These are phyloP conservation scores for Cryptosporidium ryanae DNA, from an alignment of 169 alveolate genomes.

Conservation along the genomic window DNA sequence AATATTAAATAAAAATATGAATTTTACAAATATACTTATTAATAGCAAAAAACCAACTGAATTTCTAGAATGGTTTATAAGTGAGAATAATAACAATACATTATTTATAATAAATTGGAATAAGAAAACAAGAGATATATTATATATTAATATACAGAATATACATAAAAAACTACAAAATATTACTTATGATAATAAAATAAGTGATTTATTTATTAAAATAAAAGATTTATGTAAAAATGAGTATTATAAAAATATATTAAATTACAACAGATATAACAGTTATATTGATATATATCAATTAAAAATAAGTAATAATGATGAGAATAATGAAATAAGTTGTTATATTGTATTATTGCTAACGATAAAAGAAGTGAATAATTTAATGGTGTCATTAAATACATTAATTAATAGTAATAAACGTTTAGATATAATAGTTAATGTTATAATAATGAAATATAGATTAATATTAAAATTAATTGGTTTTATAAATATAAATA, in stretches of 20 bases:
- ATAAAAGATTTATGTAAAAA: background rate
- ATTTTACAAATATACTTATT: constrained; percentile 6
- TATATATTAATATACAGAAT: background rate
- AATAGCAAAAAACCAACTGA: constrained; percentile 35
- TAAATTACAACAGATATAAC: background rate
- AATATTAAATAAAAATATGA: background rate
- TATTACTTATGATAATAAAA: background rate
- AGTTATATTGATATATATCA: background rate
- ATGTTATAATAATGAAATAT: constrained; percentile 4
- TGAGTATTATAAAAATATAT: background rate
- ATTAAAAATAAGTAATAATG: background rate
- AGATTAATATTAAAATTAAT: background rate
- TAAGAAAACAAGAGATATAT: background rate
- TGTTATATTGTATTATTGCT: background rate
- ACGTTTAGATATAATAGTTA: background rate
- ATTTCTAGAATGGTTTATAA: constrained; percentile 55
- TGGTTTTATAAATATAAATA: background rate
- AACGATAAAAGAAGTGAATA: constrained; percentile 2
- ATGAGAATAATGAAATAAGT: constrained; percentile 6
- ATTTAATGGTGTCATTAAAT: constrained; percentile 4
- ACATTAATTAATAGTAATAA: background rate
- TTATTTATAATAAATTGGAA: constrained; percentile 19
- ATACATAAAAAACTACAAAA: constrained; percentile 2
- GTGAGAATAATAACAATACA: constrained; percentile 12
- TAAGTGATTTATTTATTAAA: background rate